Conservation (phyloP, 805 yeast species). For the Wickerhamomyces chaumierensis region DNA sequence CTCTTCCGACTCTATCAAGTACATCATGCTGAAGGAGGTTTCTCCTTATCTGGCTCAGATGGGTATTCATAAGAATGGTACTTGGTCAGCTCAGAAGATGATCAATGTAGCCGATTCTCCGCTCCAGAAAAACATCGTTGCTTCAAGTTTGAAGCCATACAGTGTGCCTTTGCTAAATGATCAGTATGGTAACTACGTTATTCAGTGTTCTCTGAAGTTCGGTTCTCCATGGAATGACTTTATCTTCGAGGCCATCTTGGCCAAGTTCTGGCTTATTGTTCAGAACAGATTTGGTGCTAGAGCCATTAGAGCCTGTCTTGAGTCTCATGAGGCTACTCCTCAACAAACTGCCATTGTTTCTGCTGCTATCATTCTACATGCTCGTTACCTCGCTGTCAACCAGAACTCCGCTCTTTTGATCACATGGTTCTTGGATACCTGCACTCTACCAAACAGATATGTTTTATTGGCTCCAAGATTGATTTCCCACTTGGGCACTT, state of each 20-base stretch:
- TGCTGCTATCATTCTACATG: conserved; percentile 64
- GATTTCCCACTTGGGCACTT: conserved; percentile 45
- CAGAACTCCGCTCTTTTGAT: conserved; percentile 81
- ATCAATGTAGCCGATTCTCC: conserved; percentile 62
- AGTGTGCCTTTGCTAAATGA: conserved; percentile 82
- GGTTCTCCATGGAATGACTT: conserved; percentile 84
- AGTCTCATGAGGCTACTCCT: conserved; percentile 53
- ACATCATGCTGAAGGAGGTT: conserved; percentile 69
- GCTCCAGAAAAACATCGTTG: conserved; percentile 54
- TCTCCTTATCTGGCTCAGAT: conserved; percentile 77
- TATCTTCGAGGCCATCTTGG: conserved; percentile 71
- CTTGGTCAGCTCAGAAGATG: conserved; percentile 98
- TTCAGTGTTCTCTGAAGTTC: conserved; percentile 88
- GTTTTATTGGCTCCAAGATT: conserved; percentile 51
- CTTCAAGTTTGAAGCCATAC: conserved; percentile 63
- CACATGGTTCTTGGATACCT: conserved; percentile 92
- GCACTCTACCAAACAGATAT: conserved; percentile 54
- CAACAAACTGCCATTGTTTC: conserved; percentile 69
- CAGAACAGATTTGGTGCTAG: conserved; percentile 91
- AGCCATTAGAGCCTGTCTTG: conserved; percentile 87
- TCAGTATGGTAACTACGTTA: conserved; percentile 93
- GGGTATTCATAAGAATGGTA: conserved; percentile 95
- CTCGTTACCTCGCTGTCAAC: conserved; percentile 70
- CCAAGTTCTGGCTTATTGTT: conserved; percentile 70
- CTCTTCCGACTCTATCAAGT: conserved; percentile 59